A percentile compares a stretch with the other conserved stretches of the same genome.
These are phyloP conservation scores for Hemerocallis citrina DNA, from an alignment of 106 monocot species.

Conservation along the genomic window DNA sequence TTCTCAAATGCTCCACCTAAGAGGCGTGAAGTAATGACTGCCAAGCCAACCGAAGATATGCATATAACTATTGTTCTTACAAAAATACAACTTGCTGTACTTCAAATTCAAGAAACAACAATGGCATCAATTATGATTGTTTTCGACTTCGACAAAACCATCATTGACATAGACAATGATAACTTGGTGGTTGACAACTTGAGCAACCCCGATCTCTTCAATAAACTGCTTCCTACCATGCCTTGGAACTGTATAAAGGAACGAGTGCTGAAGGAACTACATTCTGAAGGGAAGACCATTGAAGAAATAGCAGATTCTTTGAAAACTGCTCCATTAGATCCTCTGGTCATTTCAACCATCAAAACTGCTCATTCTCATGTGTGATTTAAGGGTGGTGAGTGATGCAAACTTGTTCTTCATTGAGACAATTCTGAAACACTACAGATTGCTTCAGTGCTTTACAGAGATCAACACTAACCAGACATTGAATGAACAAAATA, in stretches of 20 bases:
- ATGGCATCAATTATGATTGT: conserved; percentile 37
- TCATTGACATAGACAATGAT: conserved; percentile 92
- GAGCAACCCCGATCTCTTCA: conserved; percentile 48
- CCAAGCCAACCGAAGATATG: too few relatives aligned
- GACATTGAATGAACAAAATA: too few relatives aligned
- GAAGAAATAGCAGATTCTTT: conserved; percentile 31
- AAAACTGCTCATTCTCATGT: conserved; percentile 41
- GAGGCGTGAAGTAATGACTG: too few relatives aligned
- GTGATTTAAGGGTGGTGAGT: conserved; percentile 81
- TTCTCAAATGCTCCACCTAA: too few relatives aligned
- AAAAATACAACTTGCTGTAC: too few relatives aligned
- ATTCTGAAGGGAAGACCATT: conserved; percentile 29
- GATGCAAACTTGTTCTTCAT: conserved; percentile 91
- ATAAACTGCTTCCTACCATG: conserved; percentile 52
- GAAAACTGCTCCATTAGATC: conserved; percentile 40
- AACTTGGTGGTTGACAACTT: conserved; percentile 70
- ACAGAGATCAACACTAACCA: conserved; percentile 91
- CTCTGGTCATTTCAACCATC: conserved; percentile 28
- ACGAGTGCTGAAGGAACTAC: conserved; percentile 42
- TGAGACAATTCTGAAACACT: conserved; percentile 69
- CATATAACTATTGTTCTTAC: too few relatives aligned
- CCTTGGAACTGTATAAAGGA: conserved; percentile 78
- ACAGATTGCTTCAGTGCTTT: conserved; percentile 64
- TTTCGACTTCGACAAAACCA: conserved; percentile 93
- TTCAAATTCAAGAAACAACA: too few relatives aligned